Evolutionary conservation across 331 rosid species (phyloP).

Genomic region (Malus hybrid): DNA sequence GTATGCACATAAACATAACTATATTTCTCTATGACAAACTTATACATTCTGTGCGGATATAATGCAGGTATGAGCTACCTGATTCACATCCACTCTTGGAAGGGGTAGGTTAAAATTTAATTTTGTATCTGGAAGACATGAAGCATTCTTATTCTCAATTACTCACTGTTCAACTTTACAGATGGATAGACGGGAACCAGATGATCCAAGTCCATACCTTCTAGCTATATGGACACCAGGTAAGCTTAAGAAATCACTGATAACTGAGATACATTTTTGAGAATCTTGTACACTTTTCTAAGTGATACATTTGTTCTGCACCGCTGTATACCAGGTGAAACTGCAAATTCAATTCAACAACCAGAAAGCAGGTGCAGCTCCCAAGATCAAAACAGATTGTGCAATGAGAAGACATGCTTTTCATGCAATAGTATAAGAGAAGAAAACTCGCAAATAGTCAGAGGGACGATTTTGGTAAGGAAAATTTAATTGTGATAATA

Average conservation of each 20-base stretch:
- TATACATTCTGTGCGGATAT: conserved; percentile 20
- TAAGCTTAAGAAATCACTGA: conserved; percentile 18
- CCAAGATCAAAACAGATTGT: conserved; percentile 40
- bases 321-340: conserved; percentile 52
- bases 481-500: neutral
- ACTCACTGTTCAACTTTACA: conserved; percentile 26
- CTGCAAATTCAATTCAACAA: conserved; percentile 57
- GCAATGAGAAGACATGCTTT: conserved; percentile 60
- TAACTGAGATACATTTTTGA: neutral
- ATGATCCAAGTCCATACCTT: conserved; percentile 92
- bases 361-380: conserved; percentile 64
- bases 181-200: conserved; percentile 80
- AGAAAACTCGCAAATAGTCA: conserved; percentile 63
- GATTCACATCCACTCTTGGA: conserved; percentile 87
- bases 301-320: conserved; percentile 9
- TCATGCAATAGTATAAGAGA: conserved; percentile 73
- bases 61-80: conserved; percentile 89
- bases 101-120: conserved; percentile 41
- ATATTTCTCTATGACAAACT: conserved; percentile 3
- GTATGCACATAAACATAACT: neutral
- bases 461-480: conserved; percentile 87
- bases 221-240: conserved; percentile 98
- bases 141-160: conserved; percentile 9
- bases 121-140: conserved; percentile 5
- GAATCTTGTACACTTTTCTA: neutral